Base-by-base conservation (phyloP, 1,284 basidiomycete species). In the Irpex sp. region DNA sequence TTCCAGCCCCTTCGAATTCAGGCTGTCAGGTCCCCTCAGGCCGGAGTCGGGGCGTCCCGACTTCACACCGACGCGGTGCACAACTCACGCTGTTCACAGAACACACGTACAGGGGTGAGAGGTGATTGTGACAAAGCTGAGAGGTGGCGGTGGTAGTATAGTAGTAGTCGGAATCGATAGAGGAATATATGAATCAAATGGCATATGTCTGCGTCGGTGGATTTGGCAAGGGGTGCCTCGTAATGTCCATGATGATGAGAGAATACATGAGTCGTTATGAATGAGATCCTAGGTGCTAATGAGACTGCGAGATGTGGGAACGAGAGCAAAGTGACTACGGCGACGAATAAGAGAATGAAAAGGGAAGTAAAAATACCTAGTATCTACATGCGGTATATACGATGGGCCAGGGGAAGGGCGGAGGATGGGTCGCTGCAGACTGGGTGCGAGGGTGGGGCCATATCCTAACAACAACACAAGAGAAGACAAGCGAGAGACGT, bases 371-470 rank as follows among this genome's bases (percentile, higher is more conserved):
- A 50, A 21, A 21, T 17, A 35, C 53, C 53, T 55, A 55, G 21
- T 55, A 55, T 55, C 53, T 55, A 55, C 53, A 55, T 55, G 19
- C 19, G n/a, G 50, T 51, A 51, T 51, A 51, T 51, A 51, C 9
- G 50, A n/a, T n/a, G 19, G 19, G 26, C 26, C 4, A 26, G 50
- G 50, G 50, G 19, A 15, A 36, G 26, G 19, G 53, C 13, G 19
- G 13, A 17, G 6, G n/a, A 17, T 33, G 9, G 15, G 39, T 43
- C 39, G 39, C 39, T 11, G 39, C 39, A 43, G 39, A 11, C 11
- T 15, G 39, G 15, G 11, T 43, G 39, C 53, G 17, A 19, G 49
- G 53, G 33, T 31, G 26, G n/a, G 19, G 26, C 13, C 53, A 35
- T 55, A 35, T 21, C 53, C 53, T 13, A 55, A 15, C 21, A 55